Conservation (phyloP, 106 monocot species). For the Chionographis japonica region DNA sequence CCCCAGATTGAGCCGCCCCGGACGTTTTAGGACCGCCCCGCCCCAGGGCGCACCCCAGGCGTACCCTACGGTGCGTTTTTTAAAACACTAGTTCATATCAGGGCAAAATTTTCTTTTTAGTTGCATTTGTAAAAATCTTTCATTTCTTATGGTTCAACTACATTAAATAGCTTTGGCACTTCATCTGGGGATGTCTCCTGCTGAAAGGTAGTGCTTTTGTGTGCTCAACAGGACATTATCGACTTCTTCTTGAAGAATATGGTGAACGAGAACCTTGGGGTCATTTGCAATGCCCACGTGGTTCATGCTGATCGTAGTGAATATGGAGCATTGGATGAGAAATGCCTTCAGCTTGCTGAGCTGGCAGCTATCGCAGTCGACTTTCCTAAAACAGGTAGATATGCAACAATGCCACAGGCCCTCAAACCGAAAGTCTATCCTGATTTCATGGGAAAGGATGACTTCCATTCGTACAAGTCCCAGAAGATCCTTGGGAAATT, state of each 20-base stretch:
- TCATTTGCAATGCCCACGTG: conserved; percentile 43
- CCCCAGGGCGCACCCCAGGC: no score
- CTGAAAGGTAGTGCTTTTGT: background rate
- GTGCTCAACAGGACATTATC: conserved; percentile 31
- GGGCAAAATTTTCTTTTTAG: no score
- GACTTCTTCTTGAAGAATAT: conserved; percentile 37
- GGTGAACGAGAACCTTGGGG: conserved; percentile 42
- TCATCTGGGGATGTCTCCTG: background rate
- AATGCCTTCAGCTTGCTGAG: conserved; percentile 35
- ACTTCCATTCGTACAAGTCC: conserved; percentile 25
- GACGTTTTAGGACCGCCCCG: no score
- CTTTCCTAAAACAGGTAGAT: conserved; percentile 43
- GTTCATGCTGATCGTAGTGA: conserved; percentile 39
- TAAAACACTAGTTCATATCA: no score
- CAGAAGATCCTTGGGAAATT: conserved; percentile 37
- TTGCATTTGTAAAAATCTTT: no score
- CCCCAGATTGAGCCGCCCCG: no score
- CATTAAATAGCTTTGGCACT: no score
- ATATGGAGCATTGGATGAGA: conserved; percentile 31
- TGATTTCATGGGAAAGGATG: conserved; percentile 40
- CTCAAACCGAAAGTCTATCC: conserved; percentile 36
- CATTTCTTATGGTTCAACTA: no score
- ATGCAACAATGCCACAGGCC: conserved; percentile 16
- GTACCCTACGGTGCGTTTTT: no score
- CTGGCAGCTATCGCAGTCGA: conserved; percentile 44